These are phyloP conservation scores for Aureobasidium sp. DNA, from an alignment of 2,329 filamentous ascomycete species.

Conservation along the genomic window DNA sequence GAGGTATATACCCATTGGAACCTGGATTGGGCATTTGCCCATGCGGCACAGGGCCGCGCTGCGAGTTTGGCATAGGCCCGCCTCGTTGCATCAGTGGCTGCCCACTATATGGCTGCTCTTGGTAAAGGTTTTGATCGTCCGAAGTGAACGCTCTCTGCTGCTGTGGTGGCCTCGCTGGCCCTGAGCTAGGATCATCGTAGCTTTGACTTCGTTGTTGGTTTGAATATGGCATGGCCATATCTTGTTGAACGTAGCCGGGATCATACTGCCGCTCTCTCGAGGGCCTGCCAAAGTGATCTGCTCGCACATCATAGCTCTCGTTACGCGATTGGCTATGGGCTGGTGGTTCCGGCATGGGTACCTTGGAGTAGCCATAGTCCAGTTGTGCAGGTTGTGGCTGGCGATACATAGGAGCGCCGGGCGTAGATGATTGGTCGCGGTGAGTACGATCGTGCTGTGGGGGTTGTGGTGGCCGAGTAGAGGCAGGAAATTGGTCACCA, in stretches of 20 bases:
- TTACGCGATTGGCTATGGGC: not conserved
- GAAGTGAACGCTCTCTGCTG: constrained; percentile 7
- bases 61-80: not conserved
- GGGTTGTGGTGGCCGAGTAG: not conserved
- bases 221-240: not conserved
- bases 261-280: not conserved
- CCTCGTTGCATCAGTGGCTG: not conserved
- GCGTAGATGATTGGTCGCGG: not conserved
- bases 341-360: not conserved
- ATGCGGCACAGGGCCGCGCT: not conserved
- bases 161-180: not conserved
- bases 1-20: not conserved
- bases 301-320: not conserved
- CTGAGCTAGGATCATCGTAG: not conserved
- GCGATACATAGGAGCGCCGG: not conserved
- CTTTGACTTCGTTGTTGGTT: constrained; percentile 9
- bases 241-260: not conserved
- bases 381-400: not conserved
- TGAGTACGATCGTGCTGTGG: not conserved
- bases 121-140: not conserved
- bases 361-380: not conserved
- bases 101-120: not conserved
- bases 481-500: not conserved
- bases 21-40: not conserved
- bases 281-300: not conserved